Conservation (phyloP, 208 protist species). For the Wallacemonas sp. region DNA sequence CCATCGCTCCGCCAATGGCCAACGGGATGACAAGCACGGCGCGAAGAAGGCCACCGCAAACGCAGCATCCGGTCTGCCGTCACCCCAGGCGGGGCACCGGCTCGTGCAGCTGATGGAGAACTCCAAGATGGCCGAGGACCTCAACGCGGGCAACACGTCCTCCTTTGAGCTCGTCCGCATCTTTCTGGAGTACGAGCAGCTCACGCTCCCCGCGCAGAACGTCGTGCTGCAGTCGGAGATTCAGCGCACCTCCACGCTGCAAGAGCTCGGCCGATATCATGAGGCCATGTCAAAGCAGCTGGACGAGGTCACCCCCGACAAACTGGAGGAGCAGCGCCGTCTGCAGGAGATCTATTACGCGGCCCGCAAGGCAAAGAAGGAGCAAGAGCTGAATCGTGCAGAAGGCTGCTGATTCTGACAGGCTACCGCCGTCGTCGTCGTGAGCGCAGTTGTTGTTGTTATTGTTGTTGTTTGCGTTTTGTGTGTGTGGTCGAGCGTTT, state of each 20-base stretch:
- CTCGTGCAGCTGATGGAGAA: slow-evolving; percentile 12
- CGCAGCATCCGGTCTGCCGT: not conserved
- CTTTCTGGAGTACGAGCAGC: slow-evolving; percentile 47
- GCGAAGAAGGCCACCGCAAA: too few species aligned
- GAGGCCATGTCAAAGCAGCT: slow-evolving; percentile 28
- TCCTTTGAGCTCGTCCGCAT: slow-evolving; percentile 37
- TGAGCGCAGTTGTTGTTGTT: not conserved
- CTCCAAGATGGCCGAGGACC: slow-evolving; percentile 13
- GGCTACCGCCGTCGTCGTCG: not conserved
- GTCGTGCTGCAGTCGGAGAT: slow-evolving; percentile 37
- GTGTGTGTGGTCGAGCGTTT: too few species aligned
- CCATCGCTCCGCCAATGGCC: not conserved
- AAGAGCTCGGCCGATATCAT: slow-evolving; percentile 41
- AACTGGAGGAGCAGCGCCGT: slow-evolving; percentile 28
- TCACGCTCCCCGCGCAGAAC: slow-evolving; percentile 33
- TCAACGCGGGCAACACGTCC: slow-evolving; percentile 4
- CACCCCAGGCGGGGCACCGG: not conserved
- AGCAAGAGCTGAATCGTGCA: slow-evolving; percentile 19
- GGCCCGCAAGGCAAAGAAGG: slow-evolving; percentile 11
- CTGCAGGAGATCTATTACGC: slow-evolving; percentile 43
- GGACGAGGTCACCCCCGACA: slow-evolving; percentile 4
- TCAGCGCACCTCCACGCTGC: slow-evolving; percentile 30
- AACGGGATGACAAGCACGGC: slow-evolving; percentile 12
- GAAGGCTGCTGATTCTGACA: not conserved
- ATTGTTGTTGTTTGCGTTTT: too few species aligned